Base-by-base conservation (phyloP, 257 asterid genomes). In the Datura wrightii region DNA sequence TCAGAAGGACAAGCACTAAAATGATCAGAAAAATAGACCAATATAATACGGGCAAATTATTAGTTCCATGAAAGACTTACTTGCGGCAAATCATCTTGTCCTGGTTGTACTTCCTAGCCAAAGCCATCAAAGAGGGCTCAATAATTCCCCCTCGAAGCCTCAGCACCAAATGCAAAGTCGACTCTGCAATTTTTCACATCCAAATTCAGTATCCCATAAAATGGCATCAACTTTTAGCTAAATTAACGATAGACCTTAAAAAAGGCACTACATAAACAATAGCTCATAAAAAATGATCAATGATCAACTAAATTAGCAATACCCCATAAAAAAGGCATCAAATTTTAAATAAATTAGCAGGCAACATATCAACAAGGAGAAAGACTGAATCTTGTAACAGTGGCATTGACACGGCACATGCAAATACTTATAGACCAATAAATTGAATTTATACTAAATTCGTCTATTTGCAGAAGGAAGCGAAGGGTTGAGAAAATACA, bases 71-170 rank as follows among this genome's bases (percentile, higher is more conserved):
- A 31, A 65, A 15, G 13, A 13, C 85, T 1, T 88, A 88, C 91
- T 88, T 88, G 88, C 91, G 91, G 86, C 91, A 88, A 34, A 88
- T 88, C 91, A 88, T 86, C 85, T 88, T 86, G 0, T 88, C 91
- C 85, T 88, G 91, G 34, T 88, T 88, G 84, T 79, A 88, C 42
- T 88, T 88, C 63, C 91, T 82, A 18, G 89, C 89, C 79, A 88
- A 82, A 48, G 89, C 86, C 91, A 88, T 88, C 86, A 88, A 53
- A 52, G 91, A 88, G 0, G 91, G 91, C 46, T 88, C 91, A 60
- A 86, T 88, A 11, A 88, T 88, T 14, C 91, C 91, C 39, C 91
- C 91, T 15, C 91, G 87, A 62, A 86, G 91, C 91, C 91, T 88
- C 82, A 88, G 84, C 31, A 88, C 91, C 62, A 88, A 87, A 83